These are phyloP conservation scores for Blastomyces percursus DNA, from an alignment of 2,329 filamentous ascomycete species.

Conservation along the genomic window DNA sequence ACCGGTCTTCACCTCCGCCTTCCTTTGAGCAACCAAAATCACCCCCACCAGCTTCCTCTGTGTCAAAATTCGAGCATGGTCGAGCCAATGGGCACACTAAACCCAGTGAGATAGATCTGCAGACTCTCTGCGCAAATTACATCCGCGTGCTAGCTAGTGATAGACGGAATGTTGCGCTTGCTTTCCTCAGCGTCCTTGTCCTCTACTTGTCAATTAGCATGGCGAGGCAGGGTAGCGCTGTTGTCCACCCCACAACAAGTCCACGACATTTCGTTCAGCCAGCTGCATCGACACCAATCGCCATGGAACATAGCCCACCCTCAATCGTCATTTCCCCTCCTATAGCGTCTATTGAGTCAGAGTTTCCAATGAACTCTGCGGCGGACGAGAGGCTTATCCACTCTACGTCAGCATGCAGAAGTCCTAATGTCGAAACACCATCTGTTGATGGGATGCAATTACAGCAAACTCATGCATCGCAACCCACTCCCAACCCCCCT, in stretches of 20 bases:
- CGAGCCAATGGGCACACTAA: neutral
- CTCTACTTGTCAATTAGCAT: slow-evolving; percentile 28
- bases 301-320: neutral
- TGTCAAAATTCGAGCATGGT: neutral
- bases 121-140: slow-evolving; percentile 44
- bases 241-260: neutral
- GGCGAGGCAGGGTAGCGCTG: neutral
- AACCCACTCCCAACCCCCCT: neutral
- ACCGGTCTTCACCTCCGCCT: slow-evolving; percentile 1
- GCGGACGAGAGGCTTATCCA: neutral
- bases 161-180: slow-evolving; percentile 42
- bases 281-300: neutral
- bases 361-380: neutral
- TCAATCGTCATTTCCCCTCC: neutral
- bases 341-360: neutral
- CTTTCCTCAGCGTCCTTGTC: slow-evolving; percentile 35
- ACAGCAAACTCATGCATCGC: neutral
- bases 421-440: neutral
- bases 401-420: neutral
- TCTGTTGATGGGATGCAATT: neutral
- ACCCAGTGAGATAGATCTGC: slow-evolving; percentile 35
- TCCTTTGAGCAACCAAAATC: slow-evolving; percentile 6
- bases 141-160: slow-evolving; percentile 43
- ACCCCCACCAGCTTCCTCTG: neutral
- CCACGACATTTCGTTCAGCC: neutral